Evolutionary conservation across 176 grass and related monocot species (phyloP).

Genomic region (Aegilops longissima): DNA sequence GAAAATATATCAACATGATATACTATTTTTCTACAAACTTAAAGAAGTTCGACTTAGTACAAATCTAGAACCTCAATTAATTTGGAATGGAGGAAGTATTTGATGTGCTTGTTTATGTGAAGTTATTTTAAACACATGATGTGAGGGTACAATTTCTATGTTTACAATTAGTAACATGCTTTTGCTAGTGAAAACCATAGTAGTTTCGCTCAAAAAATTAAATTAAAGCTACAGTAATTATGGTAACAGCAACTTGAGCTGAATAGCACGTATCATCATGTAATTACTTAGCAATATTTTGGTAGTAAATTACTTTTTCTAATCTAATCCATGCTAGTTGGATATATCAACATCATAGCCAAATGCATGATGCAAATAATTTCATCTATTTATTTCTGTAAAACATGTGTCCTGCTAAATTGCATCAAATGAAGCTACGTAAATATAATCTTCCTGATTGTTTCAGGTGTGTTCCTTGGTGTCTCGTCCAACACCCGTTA

Average conservation of each 20-base stretch:
- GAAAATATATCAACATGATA: neutral
- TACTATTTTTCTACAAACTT: too few species aligned
- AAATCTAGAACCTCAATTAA: too few species aligned
- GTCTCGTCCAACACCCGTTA: slow-evolving; percentile 93
- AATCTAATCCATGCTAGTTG: neutral
- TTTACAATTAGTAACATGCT: neutral
- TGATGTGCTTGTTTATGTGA: neutral
- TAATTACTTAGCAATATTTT: neutral
- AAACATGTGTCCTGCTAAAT: neutral
- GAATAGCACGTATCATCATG: neutral
- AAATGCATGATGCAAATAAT: neutral
- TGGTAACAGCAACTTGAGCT: neutral
- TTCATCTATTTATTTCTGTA: neutral
- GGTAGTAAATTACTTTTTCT: neutral
- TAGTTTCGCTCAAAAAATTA: too few species aligned
- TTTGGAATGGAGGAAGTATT: neutral
- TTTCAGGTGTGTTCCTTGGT: slow-evolving; percentile 82
- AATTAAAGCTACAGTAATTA: neutral
- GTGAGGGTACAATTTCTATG: neutral
- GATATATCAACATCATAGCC: neutral
- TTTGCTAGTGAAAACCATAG: neutral
- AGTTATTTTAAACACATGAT: neutral
- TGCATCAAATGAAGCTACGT: slow-evolving; percentile 7
- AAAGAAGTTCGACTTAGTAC: too few species aligned
- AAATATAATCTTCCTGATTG: slow-evolving; percentile 32